Base-by-base conservation (phyloP, 140 eudicot genomes). In the Anethum foeniculum region DNA sequence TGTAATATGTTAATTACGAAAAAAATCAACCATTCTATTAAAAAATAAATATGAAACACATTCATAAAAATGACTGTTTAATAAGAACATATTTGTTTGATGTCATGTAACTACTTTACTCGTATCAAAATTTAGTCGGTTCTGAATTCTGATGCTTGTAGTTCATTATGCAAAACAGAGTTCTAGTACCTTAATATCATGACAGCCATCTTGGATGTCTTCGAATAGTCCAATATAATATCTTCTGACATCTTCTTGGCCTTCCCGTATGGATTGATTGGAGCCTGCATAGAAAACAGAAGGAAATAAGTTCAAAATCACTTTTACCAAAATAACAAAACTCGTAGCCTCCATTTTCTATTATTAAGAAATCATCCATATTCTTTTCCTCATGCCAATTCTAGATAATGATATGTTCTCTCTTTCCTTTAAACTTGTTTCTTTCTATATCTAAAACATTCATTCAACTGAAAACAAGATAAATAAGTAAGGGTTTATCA, bases 211-310 rank as follows among this genome's bases (percentile, higher is more conserved):
- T 90, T 85, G 36, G 95, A 79, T 68, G 87, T 91, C 88, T 83
- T 90, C 32, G 91, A 85, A 86, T 85, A 89, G 83, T 93, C 98
- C 58, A 83, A 80, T 71, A 93, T 93, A 21, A 93, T 90, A 86
- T 93, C 98, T 91, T 93, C 98, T 0, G 98, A 85, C 98, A 93
- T 93, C 85, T 91, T 93, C 93, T 91, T 93, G 28, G 97, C 98
- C 79, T 93, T 93, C 14, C 98, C 97, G 32, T 93, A 93, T 11
- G 98, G 98, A 80, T 91, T 93, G 56, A 93, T 93, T 2, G 98
- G 98, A 79, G 30, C 54, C 97, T 92, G 84, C 76, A 84, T n/a
- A 71, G 14, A 56, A 62, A 88, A 68, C 58, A 72, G 18, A 32
- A 62, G 19, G 74, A 23, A 30, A 10, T 19, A 36, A 77, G 56